Evolutionary conservation across 176 grass and related monocot species (phyloP).

Genomic region (Zoysia pacifica): DNA sequence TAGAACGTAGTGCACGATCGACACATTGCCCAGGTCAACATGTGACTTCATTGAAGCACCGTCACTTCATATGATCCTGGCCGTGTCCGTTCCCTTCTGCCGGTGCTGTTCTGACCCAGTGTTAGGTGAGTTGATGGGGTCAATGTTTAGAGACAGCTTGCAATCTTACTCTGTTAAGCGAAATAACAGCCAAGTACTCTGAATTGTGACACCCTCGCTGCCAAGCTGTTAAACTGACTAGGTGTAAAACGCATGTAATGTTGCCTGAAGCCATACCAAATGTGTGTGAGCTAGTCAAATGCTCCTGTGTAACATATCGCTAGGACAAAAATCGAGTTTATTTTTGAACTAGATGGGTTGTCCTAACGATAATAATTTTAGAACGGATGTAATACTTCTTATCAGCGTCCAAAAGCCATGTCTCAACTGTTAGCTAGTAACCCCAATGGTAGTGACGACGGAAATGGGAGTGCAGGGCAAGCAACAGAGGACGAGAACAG

Average conservation of each 20-base stretch:
- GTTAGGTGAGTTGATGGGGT: conserved; percentile 16
- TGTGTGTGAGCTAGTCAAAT: not conserved
- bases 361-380: too few species aligned
- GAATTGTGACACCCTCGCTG: not conserved
- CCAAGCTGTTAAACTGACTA: too few species aligned
- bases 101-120: not conserved
- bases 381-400: too few species aligned
- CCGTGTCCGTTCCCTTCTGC: not conserved
- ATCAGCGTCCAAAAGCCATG: too few species aligned
- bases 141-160: conserved; percentile 24
- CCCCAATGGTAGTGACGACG: not conserved
- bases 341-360: too few species aligned
- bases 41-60: conserved; percentile 6
- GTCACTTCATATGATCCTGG: not conserved
- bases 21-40: conserved; percentile 32
- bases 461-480: conserved; percentile 19
- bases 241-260: too few species aligned
- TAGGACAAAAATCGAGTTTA: too few species aligned
- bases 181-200: not conserved
- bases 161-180: not conserved
- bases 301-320: not conserved
- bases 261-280: not conserved
- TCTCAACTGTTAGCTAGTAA: too few species aligned
- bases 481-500: conserved; percentile 8
- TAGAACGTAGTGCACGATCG: conserved; percentile 14